These are phyloP conservation scores for Scheffersomyces insectosa DNA, from an alignment of 1,139 yeast genomes.

Conservation along the genomic window DNA sequence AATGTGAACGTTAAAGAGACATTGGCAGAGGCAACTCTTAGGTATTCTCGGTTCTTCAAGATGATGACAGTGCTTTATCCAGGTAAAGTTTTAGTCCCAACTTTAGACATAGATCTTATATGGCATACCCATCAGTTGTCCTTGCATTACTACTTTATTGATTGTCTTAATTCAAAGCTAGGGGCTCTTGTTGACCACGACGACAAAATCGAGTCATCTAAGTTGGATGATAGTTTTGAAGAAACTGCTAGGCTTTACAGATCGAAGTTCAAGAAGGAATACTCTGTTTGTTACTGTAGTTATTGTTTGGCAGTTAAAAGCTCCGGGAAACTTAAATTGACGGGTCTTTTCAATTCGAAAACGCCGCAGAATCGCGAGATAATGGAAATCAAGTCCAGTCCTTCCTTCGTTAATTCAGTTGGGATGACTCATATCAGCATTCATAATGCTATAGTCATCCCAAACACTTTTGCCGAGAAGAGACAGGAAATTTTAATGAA, in stretches of 20 bases:
- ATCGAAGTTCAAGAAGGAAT: conserved; percentile 19
- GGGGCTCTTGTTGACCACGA: conserved; percentile 26
- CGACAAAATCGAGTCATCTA: conserved; percentile 25
- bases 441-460: conserved; percentile 17
- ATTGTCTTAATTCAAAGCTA: conserved; percentile 13
- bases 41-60: conserved; percentile 28
- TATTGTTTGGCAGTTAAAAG: conserved; percentile 18
- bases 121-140: conserved; percentile 44
- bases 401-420: conserved; percentile 4
- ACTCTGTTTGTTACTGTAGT: conserved; percentile 29
- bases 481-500: background rate
- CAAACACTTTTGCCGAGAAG: conserved; percentile 1
- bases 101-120: conserved; percentile 39
- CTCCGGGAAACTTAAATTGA: conserved; percentile 5
- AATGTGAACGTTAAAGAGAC: conserved; percentile 21
- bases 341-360: conserved; percentile 5
- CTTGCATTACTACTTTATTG: conserved; percentile 22
- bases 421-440: conserved; percentile 19
- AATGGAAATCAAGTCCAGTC: background rate
- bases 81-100: conserved; percentile 28
- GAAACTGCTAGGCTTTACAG: conserved; percentile 21
- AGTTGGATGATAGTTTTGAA: conserved; percentile 21
- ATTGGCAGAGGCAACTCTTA: conserved; percentile 18
- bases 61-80: conserved; percentile 13
- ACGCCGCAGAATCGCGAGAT: background rate